Evolutionary conservation across 2,329 filamentous ascomycete species (phyloP), one percentile per base, ranked within the genome.

Genomic region (Xylaria sp.): DNA sequence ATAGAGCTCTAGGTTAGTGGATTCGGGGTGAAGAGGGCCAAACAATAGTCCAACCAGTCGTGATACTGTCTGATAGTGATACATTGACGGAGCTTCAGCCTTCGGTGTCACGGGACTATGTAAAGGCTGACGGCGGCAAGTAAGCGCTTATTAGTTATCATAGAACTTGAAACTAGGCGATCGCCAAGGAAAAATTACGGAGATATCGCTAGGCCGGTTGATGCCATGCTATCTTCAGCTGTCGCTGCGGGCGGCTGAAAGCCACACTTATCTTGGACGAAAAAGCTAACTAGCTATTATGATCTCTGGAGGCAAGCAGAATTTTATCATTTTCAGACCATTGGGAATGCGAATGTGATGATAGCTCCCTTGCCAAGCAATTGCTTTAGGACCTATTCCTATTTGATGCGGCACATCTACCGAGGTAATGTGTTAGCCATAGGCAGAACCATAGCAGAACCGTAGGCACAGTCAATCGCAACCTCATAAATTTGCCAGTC

Each of bases 151-250:
- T 51, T 61, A 46, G 31, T 34, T 39, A 44, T 34, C 31, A 44
- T 65, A 18, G 50, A 67, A 55, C 55, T 34, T 28, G 55, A 56
- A 20, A 31, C 18, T 23, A n/a, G n/a, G 61, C 58, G 63, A 69
- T 69, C 60, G 67, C 67, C 65, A 67, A 67, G 68, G 28, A 28
- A 64, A 64, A 64, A 52, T 62, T 64, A 48, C 67, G 63, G 64
- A 69, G 58, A 67, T 60, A 63, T 64, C 58, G 62, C 48, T 54
- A 28, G 39, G 55, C 20, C 39, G 23, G 58, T 39, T 69, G 39
- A 55, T 54, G 28, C 25, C 48, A 63, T 55, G 23, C 13, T 20
- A 46, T 61, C 64, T 59, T 68, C 65, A 68, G 65, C 65, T 62
- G 57, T 51, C 41, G 10, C 41, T 8, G 31, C 13, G 23, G 54